Percentiles rank a stretch among this genome's conserved stretches.
Evolutionary conservation across 129 eudicot genomes (phyloP).

Genomic region (Cynara cardunculus): DNA sequence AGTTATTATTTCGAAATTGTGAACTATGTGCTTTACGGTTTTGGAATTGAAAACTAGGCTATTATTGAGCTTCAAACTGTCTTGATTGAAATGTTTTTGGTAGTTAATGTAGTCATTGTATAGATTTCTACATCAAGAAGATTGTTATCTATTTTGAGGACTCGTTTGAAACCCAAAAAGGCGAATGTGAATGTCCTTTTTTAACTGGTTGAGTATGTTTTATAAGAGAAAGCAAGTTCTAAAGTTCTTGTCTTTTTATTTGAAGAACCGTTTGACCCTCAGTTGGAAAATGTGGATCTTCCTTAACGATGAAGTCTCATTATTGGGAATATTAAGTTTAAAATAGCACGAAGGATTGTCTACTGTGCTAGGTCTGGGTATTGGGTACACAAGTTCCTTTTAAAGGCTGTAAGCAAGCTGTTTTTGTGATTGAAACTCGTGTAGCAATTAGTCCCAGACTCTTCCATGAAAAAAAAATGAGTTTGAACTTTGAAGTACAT

Average conservation of each 20-base stretch:
- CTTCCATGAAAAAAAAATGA: not conserved
- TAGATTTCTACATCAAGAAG: not conserved
- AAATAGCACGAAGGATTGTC: not conserved
- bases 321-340: not conserved
- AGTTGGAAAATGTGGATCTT: not conserved
- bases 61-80: not conserved
- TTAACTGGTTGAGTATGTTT: not conserved
- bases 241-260: not conserved
- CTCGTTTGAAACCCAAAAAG: not conserved
- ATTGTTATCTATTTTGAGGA: not conserved
- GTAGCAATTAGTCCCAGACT: not conserved
- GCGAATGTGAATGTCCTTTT: not conserved
- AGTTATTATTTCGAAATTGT: not conserved
- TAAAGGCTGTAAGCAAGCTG: not conserved
- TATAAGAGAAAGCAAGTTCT: not conserved
- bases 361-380: not conserved
- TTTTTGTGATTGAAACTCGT: not conserved
- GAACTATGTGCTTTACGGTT: not conserved
- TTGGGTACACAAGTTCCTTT: not conserved
- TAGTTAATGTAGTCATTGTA: not conserved
- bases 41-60: not conserved
- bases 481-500: not conserved
- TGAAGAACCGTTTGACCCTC: not conserved
- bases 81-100: not conserved
- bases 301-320: not conserved